Evolutionary conservation across 2,329 filamentous ascomycete species (phyloP), one percentile per base, ranked within the genome.

Genomic region (Reticulascus tulasneorum): DNA sequence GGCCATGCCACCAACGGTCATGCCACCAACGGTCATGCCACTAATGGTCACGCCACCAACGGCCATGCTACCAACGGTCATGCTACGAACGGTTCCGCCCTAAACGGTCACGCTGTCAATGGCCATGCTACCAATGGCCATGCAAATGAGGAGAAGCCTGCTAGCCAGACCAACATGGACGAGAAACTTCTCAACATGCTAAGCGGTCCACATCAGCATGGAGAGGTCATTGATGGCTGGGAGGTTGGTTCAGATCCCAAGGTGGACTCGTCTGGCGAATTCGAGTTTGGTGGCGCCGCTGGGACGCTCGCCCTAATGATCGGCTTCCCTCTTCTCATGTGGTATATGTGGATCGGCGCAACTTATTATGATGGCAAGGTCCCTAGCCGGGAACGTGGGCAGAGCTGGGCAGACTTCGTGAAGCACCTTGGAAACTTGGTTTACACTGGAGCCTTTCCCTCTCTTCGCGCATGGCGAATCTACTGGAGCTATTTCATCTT

Each of bases 401-500:
- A 91, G 64, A 79, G 69, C 50, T 73, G 75, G 49, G 47, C 52
- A 9, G 77, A 87, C 17, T 94, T 93, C 57, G 66, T 76, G 35
- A 60, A 67, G 43, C 80, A 89, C 48, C 58, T 94, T 59, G 71
- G 64, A 40, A 51, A 78, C 43, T 66, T 93, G 40, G 76, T 82
- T 35, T 93, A 90, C 61, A 84, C 83, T 19, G 84, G 86, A 47
- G 91, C 90, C 1, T 97, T 84, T 62, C 93, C 93, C 3, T 82
- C 80, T 38, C 57, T 80, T 35, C 82, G 82, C 59, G 90, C 90
- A 3, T 98, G 91, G 90, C 64, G 73, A 40, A 94, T 95, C 56
- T 98, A 97, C 72, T 98, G 93, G 93, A 70, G 72, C 35, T 97
- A 96, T 63, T 84, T 94, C 66, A 60, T 94, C 51, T 85, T 89